Conservation (phyloP, 176 grass and related monocot species). For the Cenchrus purpureus region DNA sequence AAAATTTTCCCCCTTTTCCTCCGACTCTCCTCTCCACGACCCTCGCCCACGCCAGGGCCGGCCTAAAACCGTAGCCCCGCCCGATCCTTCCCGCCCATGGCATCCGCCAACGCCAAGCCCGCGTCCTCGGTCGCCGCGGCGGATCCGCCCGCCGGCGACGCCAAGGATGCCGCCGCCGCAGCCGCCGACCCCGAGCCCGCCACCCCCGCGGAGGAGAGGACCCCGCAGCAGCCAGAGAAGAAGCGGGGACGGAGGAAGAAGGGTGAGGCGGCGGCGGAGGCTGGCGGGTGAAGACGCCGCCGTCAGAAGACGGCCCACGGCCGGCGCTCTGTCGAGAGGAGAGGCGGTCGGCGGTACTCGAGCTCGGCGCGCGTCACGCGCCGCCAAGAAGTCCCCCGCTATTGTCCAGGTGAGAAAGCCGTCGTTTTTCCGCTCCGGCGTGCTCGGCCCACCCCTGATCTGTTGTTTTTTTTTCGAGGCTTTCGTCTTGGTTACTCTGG, state of each 20-base stretch:
- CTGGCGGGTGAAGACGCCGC: slow-evolving; percentile 38
- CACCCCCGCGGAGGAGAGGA: slow-evolving; percentile 1
- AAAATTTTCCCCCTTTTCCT: slow-evolving; percentile 28
- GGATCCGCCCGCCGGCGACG: slow-evolving; percentile 53
- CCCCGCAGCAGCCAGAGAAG: slow-evolving; percentile 26
- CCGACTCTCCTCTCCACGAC: not conserved
- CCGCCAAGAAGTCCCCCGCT: slow-evolving; percentile 60
- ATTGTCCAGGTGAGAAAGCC: slow-evolving; percentile 61
- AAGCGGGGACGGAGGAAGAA: slow-evolving; percentile 37
- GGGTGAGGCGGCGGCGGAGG: slow-evolving; percentile 41
- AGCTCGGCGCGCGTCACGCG: slow-evolving; percentile 41
- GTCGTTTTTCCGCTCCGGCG: too few relatives aligned
- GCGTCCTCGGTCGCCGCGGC: slow-evolving; percentile 14
- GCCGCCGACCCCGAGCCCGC: slow-evolving; percentile 11
- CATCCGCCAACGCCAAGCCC: slow-evolving; percentile 45
- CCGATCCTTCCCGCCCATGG: slow-evolving; percentile 48
- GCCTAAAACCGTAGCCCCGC: slow-evolving; percentile 55
- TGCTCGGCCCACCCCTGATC: not conserved
- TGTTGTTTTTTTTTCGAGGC: not conserved
- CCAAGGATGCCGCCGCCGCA: not conserved
- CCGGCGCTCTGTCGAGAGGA: slow-evolving; percentile 79
- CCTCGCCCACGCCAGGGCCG: not conserved
- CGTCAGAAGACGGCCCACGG: not conserved
- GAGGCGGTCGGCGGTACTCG: slow-evolving; percentile 85
- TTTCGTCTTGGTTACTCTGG: not conserved